Percentiles rank a stretch among this genome's conserved stretches.
phyloP scores from a whole-genome alignment of 176 grass and related monocot genomes.

The Oryza australiensis region DNA sequence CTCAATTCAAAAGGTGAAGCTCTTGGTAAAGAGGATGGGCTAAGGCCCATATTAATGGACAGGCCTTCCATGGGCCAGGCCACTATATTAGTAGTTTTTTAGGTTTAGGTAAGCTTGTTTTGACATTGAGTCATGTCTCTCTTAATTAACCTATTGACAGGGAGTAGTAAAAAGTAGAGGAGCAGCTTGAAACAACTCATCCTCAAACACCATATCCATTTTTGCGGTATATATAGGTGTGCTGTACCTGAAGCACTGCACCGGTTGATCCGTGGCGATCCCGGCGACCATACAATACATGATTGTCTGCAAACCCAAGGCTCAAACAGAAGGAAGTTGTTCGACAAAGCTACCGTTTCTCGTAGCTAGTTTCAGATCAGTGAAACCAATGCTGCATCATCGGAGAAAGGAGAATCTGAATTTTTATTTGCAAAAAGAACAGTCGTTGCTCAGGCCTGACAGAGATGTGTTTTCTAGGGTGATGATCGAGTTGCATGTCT shows the following conservation, averaged over 20 bases:
- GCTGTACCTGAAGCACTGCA: no score
- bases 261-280: neutral
- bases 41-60: neutral
- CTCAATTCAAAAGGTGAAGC: neutral
- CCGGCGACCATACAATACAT: neutral
- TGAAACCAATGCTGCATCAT: neutral
- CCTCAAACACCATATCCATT: neutral
- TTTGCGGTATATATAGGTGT: neutral
- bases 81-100: no score
- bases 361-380: neutral
- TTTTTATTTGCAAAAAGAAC: neutral
- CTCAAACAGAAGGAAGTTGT: neutral
- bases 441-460: neutral
- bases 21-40: no score
- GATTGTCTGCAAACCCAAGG: neutral
- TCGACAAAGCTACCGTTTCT: neutral
- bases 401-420: neutral
- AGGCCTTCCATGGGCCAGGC: neutral
- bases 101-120: no score
- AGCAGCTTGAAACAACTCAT: neutral
- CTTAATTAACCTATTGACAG: neutral
- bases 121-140: no score
- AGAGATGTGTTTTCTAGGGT: neutral
- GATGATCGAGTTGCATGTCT: neutral
- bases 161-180: neutral